phyloP scores from a whole-genome alignment of 2,329 filamentous ascomycete genomes.

The Emericellopsis atlantica region DNA sequence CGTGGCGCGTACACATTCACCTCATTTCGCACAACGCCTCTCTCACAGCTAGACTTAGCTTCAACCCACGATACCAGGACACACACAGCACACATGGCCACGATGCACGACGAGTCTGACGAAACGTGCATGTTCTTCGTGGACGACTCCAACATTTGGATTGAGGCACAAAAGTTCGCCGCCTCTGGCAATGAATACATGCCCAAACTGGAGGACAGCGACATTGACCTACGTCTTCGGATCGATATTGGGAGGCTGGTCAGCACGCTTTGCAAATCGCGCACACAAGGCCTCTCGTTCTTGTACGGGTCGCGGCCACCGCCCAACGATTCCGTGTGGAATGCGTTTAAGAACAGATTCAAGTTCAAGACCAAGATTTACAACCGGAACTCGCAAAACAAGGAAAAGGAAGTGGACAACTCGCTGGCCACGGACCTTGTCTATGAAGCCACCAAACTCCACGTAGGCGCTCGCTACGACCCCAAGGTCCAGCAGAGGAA shows the following conservation, averaged over 20 bases:
- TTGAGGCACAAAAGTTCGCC: slow-evolving; percentile 10
- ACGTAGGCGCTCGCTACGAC: slow-evolving; percentile 1
- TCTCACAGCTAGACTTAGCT: no score
- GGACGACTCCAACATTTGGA: slow-evolving; percentile 11
- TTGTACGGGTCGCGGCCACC: slow-evolving; percentile 12
- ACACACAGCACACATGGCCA: no score
- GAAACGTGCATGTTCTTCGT: slow-evolving; percentile 11
- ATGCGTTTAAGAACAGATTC: slow-evolving; percentile 5
- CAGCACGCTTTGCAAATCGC: slow-evolving; percentile 6
- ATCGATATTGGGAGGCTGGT: slow-evolving; percentile 8
- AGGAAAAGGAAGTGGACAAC: slow-evolving; percentile 14
- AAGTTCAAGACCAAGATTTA: slow-evolving; percentile 8
- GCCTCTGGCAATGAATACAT: slow-evolving; percentile 5
- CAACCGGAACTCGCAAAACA: slow-evolving; percentile 6
- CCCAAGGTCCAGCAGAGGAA: background rate
- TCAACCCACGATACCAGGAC: no score
- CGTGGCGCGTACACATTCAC: no score
- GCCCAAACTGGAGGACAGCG: slow-evolving; percentile 6
- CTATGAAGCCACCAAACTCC: slow-evolving; percentile 5
- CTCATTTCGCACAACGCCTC: no score
- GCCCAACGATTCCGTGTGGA: slow-evolving; percentile 10
- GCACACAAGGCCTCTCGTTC: slow-evolving; percentile 6
- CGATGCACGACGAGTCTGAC: slow-evolving; percentile 1
- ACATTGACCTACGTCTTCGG: slow-evolving; percentile 8
- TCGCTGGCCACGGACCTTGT: slow-evolving; percentile 10